Base-by-base conservation (phyloP, 805 yeast species). In the Pichia paraexigua region DNA sequence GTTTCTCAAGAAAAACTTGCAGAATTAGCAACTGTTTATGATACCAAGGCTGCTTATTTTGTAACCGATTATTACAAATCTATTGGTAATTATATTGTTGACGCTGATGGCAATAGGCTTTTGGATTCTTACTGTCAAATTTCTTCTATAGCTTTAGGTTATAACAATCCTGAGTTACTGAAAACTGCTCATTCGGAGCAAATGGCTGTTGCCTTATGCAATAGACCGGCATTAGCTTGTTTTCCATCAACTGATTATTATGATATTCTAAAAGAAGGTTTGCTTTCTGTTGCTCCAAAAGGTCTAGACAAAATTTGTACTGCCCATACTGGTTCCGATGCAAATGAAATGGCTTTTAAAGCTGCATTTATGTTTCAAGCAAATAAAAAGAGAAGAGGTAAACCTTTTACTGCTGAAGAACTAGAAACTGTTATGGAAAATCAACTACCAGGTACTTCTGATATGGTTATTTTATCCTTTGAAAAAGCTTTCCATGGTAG, bases 91-190 rank as follows among this genome's bases (percentile, higher is more conserved):
- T 83, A 82, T 69, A 73, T 83, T 49, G 77, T 71, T 47, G 87
- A 83, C 64, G 83, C 75, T 17, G 87, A 83, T 62, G 86, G 85
- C 9, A 83, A 83, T 66, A 60, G 67, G 2, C 75, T 67, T 58
- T 71, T 83, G 59, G 88, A 83, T 65, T 77, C 82, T 17, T 83
- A 82, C 58, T 85, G 86, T n/a, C 88, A 82, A 64, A 82, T 82
- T 58, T 79, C 88, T 5, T 82, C 87, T 2, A 81, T 82, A 58
- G 85, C 87, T 3, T 68, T 82, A 58, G 87, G 88, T 49, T 82
- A 82, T 73, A 82, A 82, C 67, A 82, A 82, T 66, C 87, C 87
- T 2, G 82, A 75, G 27, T 71, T 82, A 59, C 71, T 77, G 49
- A 73, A 74, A 59, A 73, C 77, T 46, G 82, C 87, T n/a, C 72